phyloP scores from a whole-genome alignment of 371 early-diverging fungal genomes.

The Mucor racemosus region DNA sequence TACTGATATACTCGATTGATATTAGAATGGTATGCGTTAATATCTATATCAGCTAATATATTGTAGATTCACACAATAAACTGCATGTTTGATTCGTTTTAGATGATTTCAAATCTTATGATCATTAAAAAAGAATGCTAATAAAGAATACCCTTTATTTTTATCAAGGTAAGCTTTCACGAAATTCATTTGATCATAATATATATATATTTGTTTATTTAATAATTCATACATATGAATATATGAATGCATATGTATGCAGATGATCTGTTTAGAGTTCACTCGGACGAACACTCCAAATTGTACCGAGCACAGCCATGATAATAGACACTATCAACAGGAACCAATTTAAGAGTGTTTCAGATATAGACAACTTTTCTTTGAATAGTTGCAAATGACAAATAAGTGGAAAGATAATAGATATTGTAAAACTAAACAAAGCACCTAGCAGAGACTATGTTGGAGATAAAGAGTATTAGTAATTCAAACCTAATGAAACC shows the following conservation, averaged over 20 bases:
- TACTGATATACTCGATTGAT: too few species aligned
- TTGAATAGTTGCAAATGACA: slow-evolving; percentile 55
- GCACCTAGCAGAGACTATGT: slow-evolving; percentile 59
- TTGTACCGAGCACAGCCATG: slow-evolving; percentile 41
- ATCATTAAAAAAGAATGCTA: too few species aligned
- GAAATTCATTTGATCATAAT: too few species aligned
- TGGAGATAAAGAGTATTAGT: background rate
- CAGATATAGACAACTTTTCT: slow-evolving; percentile 18
- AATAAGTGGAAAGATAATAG: slow-evolving; percentile 60
- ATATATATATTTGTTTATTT: too few species aligned
- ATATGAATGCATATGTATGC: background rate
- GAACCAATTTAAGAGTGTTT: slow-evolving; percentile 27
- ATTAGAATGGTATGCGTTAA: too few species aligned
- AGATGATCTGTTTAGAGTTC: slow-evolving; percentile 10
- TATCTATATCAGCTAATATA: too few species aligned
- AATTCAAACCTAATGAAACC: background rate
- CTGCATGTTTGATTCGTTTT: too few species aligned
- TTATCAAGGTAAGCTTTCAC: too few species aligned
- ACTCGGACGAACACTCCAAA: slow-evolving; percentile 33
- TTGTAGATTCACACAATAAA: too few species aligned
- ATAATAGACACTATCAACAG: slow-evolving; percentile 25
- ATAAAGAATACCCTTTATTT: too few species aligned
- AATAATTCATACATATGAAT: too few species aligned
- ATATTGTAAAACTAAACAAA: slow-evolving; percentile 61
- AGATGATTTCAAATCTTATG: too few species aligned